These are phyloP conservation scores for Colletotrichum horii DNA, from an alignment of 2,329 filamentous ascomycete genomes.

Conservation along the genomic window DNA sequence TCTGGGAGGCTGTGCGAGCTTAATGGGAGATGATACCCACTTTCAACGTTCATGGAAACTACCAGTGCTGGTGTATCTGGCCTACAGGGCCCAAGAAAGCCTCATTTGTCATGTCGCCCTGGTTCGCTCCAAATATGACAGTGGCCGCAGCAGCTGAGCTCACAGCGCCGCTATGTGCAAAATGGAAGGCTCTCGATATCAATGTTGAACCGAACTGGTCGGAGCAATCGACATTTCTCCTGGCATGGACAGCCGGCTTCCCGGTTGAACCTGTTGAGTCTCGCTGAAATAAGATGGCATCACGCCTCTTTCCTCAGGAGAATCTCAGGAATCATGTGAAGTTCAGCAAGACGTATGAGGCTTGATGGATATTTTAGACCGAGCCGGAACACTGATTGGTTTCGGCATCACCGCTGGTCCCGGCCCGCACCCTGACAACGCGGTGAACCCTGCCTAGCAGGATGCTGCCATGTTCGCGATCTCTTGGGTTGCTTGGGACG, in stretches of 20 bases:
- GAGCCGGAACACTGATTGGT: neutral
- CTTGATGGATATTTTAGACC: neutral
- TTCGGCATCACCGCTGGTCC: neutral
- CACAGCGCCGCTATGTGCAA: neutral
- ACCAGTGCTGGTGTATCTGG: neutral
- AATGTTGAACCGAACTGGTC: neutral
- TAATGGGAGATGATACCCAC: neutral
- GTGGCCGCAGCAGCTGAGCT: neutral
- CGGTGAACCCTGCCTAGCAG: constrained; percentile 52
- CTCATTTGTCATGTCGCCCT: neutral
- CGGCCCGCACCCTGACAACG: constrained; percentile 28
- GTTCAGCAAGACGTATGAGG: neutral
- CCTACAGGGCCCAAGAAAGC: neutral
- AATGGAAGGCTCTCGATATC: neutral
- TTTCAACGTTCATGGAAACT: neutral
- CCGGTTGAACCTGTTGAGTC: neutral
- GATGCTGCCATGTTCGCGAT: constrained; percentile 39
- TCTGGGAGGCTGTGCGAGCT: neutral
- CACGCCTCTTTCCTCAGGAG: neutral
- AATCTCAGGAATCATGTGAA: neutral
- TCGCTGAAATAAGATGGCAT: neutral
- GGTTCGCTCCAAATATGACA: neutral
- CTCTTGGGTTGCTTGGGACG: constrained; percentile 1
- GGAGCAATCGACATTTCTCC: neutral
- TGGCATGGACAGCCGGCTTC: neutral